These are phyloP conservation scores for Xeromyces bisporus DNA, from an alignment of 495 filamentous ascomycete genomes.

Conservation along the genomic window DNA sequence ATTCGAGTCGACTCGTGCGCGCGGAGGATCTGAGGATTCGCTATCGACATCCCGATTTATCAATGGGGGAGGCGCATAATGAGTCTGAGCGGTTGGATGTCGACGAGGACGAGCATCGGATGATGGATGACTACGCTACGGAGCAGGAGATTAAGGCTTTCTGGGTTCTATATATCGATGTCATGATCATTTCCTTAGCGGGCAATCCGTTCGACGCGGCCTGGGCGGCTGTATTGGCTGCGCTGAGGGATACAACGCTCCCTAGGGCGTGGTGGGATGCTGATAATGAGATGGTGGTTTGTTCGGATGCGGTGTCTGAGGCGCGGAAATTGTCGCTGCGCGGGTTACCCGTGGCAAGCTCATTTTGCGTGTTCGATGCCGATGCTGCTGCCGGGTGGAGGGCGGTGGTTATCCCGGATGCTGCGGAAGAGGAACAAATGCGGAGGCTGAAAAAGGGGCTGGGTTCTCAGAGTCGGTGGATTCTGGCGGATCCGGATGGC, in stretches of 20 bases:
- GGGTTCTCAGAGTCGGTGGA: slow-evolving; percentile 42
- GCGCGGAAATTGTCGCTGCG: slow-evolving; percentile 35
- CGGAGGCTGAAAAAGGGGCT: slow-evolving; percentile 15
- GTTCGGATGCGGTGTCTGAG: slow-evolving; percentile 38
- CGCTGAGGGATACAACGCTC: slow-evolving; percentile 62
- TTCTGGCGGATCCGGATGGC: slow-evolving; percentile 75
- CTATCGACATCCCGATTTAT: slow-evolving; percentile 35
- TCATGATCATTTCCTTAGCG: slow-evolving; percentile 77
- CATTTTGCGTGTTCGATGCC: slow-evolving; percentile 56
- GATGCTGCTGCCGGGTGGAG: slow-evolving; percentile 33
- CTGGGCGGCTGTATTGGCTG: slow-evolving; percentile 69
- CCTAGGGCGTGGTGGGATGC: slow-evolving; percentile 73
- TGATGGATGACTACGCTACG: slow-evolving; percentile 3
- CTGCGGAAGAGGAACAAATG: no score
- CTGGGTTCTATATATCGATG: slow-evolving; percentile 87
- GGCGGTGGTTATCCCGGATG: slow-evolving; percentile 22
- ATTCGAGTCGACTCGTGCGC: slow-evolving; percentile 45
- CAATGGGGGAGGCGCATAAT: slow-evolving; percentile 18
- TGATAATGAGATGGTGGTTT: slow-evolving; percentile 62
- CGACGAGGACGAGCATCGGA: slow-evolving; percentile 11
- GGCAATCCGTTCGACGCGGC: slow-evolving; percentile 82
- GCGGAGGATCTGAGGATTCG: slow-evolving; percentile 50
- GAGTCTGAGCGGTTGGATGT: slow-evolving; percentile 30
- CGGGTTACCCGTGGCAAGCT: slow-evolving; percentile 51
- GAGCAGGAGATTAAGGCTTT: slow-evolving; percentile 54